A percentile compares a stretch with the other conserved stretches of the same genome.
These are phyloP conservation scores for Pythium rishiriense DNA, from an alignment of 352 stramenopile species.

Conservation along the genomic window DNA sequence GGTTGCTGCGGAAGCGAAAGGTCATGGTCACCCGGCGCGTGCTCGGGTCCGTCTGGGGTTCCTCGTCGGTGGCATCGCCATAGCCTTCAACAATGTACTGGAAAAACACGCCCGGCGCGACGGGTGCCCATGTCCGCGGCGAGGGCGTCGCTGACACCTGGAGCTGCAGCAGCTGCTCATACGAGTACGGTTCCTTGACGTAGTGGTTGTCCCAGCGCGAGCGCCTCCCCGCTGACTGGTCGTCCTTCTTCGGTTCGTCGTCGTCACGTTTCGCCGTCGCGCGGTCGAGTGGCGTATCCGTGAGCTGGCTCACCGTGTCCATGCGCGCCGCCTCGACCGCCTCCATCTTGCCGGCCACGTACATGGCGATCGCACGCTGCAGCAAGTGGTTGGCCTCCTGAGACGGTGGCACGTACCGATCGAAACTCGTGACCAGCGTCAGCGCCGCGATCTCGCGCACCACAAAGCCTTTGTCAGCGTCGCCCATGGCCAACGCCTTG, in stretches of 20 bases:
- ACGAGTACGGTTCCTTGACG: conserved; percentile 2
- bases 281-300: conserved; percentile 33
- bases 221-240: not conserved
- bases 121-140: conserved; percentile 1
- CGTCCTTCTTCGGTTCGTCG: conserved; percentile 2
- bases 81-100: conserved; percentile 14
- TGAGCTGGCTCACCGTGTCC: conserved; percentile 47
- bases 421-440: conserved; percentile 40
- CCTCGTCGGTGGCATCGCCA: conserved; percentile 12
- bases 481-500: not conserved
- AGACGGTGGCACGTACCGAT: conserved; percentile 29
- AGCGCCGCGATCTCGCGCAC: conserved; percentile 28
- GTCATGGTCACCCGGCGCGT: conserved; percentile 12
- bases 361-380: conserved; percentile 54
- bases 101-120: conserved; percentile 14
- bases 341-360: conserved; percentile 44
- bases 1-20: conserved; percentile 18
- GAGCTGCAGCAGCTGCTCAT: conserved; percentile 9
- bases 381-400: conserved; percentile 51
- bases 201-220: conserved; percentile 5
- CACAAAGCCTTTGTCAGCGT: conserved; percentile 17
- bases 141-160: conserved; percentile 5
- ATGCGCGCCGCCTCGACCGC: conserved; percentile 28
- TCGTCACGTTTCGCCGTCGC: conserved; percentile 4
- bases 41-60: not conserved